These are phyloP conservation scores for Fusarium sp. DNA, from an alignment of 2,329 filamentous ascomycete species.

Conservation along the genomic window DNA sequence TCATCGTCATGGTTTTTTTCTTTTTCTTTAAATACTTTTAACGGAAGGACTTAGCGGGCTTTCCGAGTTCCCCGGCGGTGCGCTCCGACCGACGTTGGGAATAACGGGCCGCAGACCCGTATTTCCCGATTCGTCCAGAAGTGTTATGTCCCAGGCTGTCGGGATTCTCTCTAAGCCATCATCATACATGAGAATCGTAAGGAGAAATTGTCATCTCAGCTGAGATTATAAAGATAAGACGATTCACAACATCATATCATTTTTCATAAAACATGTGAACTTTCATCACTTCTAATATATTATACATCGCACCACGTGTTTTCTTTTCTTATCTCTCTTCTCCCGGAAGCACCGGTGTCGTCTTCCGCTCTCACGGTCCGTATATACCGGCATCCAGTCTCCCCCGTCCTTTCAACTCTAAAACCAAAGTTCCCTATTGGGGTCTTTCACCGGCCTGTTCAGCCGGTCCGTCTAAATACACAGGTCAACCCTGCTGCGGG, in stretches of 20 bases:
- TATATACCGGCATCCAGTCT: conserved; percentile 35
- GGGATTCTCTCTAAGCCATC: not conserved
- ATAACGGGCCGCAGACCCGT: conserved; percentile 40
- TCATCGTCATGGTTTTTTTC: not conserved
- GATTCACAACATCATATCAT: not conserved
- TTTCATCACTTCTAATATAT: not conserved
- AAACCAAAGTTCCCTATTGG: conserved; percentile 9
- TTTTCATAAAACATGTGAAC: not conserved
- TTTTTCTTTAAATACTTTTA: not conserved
- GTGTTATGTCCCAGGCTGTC: conserved; percentile 22
- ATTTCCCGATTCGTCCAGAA: conserved; percentile 7
- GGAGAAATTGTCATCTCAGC: not conserved
- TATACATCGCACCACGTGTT: not conserved
- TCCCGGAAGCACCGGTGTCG: conserved; percentile 6
- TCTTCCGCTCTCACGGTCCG: conserved; percentile 43
- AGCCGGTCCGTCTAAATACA: conserved; percentile 26
- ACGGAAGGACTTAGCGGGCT: not conserved
- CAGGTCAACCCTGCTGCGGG: not conserved
- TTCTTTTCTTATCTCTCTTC: not conserved
- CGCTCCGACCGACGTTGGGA: conserved; percentile 31
- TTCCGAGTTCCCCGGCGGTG: conserved; percentile 26
- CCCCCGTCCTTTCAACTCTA: conserved; percentile 9
- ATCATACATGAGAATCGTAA: not conserved
- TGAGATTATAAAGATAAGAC: conserved; percentile 10
- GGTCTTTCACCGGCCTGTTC: conserved; percentile 8